Base-by-base conservation (phyloP, 495 filamentous ascomycete species). In the Neurospora sp. region DNA sequence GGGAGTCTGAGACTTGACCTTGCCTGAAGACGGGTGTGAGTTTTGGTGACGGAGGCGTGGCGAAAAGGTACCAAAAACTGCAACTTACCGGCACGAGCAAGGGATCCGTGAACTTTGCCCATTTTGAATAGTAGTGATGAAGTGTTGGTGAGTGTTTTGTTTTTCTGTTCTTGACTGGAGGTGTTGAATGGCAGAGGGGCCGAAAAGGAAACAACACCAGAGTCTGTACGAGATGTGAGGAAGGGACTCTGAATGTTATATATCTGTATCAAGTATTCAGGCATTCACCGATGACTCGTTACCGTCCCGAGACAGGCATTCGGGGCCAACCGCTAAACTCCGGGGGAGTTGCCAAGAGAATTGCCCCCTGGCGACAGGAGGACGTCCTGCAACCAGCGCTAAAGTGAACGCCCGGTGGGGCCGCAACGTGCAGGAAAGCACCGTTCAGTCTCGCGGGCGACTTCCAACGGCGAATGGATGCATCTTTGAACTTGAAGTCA, bases 1-100 rank as follows among this genome's bases (percentile, higher is more conserved):
- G 79, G 93, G 93, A 79, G 93, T 95, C 81, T 93, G 92, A 82
- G 91, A 91, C 89, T 94, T 93, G 86, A 96, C 93, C 87, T 96
- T 96, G 75, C 73, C 73, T 74, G 53, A 61, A 61, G 53, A 61
- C 3, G 53, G 53, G 53, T 61, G 53, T 61, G 14, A 61, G 53
- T 31, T 35, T 61, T 35, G 27, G 53, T 8, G 53, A 35, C 2
- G 53, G 5, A 35, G 53, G 27, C 27, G 6, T 61, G 53, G 53
- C 27, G 6, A 61, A 27, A 16, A 1, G 20, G 53, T 14, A 61
- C 17, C 27, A 16, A 61, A 14, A 35, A 17, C 3, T 35, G 27
- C 10, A 61, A 61, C 80, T 72, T 83, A 88, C 95, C 96, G 81
- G 95, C 94, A 92, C 94, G 94, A 83, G 94, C 94, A 85, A 98